Evolutionary conservation across 306 rosid genomes (phyloP), one percentile per base, ranked within the genome.

Genomic region (Quercus engelmannii): DNA sequence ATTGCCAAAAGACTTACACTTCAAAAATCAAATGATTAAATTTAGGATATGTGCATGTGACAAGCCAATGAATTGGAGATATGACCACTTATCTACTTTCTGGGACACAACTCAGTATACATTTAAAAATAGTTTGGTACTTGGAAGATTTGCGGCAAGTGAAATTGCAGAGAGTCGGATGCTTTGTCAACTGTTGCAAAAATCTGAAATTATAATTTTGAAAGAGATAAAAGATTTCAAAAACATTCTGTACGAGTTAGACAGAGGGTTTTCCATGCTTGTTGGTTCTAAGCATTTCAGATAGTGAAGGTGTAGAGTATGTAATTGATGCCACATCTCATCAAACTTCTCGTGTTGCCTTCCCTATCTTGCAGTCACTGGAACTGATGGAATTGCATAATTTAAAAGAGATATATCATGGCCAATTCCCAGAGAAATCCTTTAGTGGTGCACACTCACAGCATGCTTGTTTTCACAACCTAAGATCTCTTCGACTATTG

Each of bases 281-380:
- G 76, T 74, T 69, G 26, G 13, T 8, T 74, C 62, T 78, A 1
- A 58, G 56, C 2, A 31, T 77, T 57, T 75, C 33, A 6, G 49
- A 18, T 25, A 78, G 86, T 74, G 56, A 65, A 64, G 28, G 68
- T 58, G 6, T 83, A 28, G 70, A 74, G 52, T 78, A 83, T 68
- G 23, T 78, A 4, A 55, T 38, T 0, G 74, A 83, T 74, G 58
- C 6, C 30, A 58, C 6, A 21, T 58, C 17, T 11, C 14, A 58
- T 58, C 64, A 9, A 28, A n/a, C 30, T 8, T 25, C 30, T 18
- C 4, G 11, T 58, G 64, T 4, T 58, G 64, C 15, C 62, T 9
- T 58, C 64, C 64, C 30, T 7, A 21, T n/a, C 25, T 14, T 58
- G 2, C 28, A 58, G 30, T 58, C 64, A 21, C 5, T 21, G 28